Conservation (phyloP, 1,284 basidiomycete species). For the Austroboletus novae-zelandiae region DNA sequence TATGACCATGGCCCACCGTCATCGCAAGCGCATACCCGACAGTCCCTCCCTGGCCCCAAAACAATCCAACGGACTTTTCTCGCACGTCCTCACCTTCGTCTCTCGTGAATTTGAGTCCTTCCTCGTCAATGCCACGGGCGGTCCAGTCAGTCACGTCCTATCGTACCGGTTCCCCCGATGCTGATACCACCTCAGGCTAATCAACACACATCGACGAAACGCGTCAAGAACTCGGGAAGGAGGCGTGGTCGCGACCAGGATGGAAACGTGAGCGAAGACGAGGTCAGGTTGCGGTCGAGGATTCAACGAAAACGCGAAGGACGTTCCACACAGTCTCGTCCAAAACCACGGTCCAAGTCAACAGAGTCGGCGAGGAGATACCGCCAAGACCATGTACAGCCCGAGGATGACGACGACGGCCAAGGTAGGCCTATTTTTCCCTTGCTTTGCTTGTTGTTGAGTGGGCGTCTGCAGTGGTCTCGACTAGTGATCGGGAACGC, state of each 20-base stretch:
- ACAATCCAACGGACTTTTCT: conserved; percentile 45
- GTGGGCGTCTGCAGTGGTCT: conserved; percentile 16
- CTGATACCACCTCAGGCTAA: conserved; percentile 17
- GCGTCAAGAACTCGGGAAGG: conserved; percentile 6
- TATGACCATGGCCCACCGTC: conserved; percentile 13
- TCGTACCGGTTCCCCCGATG: not conserved
- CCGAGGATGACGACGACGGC: conserved; percentile 9
- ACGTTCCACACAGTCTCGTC: conserved; percentile 10
- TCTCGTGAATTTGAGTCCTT: conserved; percentile 71
- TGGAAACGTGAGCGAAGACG: conserved; percentile 15
- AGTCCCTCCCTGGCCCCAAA: not conserved
- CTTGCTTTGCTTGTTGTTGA: conserved; percentile 3
- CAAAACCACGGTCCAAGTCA: conserved; percentile 24
- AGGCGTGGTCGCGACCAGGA: conserved; percentile 7
- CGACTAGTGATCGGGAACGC: conserved; percentile 21
- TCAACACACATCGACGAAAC: conserved; percentile 8
- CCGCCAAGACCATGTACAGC: conserved; percentile 4
- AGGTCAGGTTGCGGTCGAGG: conserved; percentile 7
- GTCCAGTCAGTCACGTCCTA: conserved; percentile 21
- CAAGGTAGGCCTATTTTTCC: conserved; percentile 17
- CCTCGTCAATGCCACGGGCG: conserved; percentile 58
- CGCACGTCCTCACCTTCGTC: conserved; percentile 65
- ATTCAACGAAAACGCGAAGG: conserved; percentile 8
- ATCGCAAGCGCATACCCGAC: not conserved
- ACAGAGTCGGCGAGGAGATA: conserved; percentile 8